Conservation (phyloP, 495 filamentous ascomycete species). For the Talaromyces adpressus region DNA sequence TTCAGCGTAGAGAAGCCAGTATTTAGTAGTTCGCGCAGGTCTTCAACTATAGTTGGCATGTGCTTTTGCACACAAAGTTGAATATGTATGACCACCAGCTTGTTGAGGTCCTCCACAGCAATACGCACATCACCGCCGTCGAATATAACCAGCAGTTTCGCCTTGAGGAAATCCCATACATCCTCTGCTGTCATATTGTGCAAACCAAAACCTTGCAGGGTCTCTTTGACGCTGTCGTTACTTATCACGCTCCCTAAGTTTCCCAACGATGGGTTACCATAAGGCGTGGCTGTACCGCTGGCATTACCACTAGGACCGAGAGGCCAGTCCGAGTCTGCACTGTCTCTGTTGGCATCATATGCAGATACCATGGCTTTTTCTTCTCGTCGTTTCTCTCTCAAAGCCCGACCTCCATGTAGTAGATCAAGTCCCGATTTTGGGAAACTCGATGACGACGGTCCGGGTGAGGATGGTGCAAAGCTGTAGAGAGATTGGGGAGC, state of each 20-base stretch:
- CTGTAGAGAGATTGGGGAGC: conserved; percentile 82
- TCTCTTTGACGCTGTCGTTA: conserved; percentile 38
- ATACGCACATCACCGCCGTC: conserved; percentile 84
- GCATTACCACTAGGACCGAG: conserved; percentile 22
- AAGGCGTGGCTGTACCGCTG: conserved; percentile 21
- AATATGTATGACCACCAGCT: conserved; percentile 73
- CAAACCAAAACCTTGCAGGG: conserved; percentile 56
- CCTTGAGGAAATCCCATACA: conserved; percentile 92
- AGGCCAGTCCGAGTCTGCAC: conserved; percentile 37
- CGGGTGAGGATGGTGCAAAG: conserved; percentile 66
- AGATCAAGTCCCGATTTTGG: conserved; percentile 79
- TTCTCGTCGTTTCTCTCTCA: conserved; percentile 88
- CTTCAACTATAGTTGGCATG: conserved; percentile 61
- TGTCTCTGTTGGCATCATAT: conserved; percentile 19
- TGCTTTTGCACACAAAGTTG: conserved; percentile 68
- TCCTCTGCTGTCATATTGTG: conserved; percentile 82
- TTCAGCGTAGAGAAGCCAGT: conserved; percentile 85
- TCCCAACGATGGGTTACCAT: conserved; percentile 32
- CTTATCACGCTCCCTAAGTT: conserved; percentile 22
- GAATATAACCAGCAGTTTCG: conserved; percentile 83
- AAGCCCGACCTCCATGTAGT: conserved; percentile 72
- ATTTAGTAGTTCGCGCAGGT: conserved; percentile 69
- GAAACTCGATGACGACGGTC: conserved; percentile 59
- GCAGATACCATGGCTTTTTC: conserved; percentile 50
- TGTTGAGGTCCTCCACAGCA: conserved; percentile 92